phyloP scores from a whole-genome alignment of 2,329 filamentous ascomycete genomes.

The Arthrobotrys sphaeroides region DNA sequence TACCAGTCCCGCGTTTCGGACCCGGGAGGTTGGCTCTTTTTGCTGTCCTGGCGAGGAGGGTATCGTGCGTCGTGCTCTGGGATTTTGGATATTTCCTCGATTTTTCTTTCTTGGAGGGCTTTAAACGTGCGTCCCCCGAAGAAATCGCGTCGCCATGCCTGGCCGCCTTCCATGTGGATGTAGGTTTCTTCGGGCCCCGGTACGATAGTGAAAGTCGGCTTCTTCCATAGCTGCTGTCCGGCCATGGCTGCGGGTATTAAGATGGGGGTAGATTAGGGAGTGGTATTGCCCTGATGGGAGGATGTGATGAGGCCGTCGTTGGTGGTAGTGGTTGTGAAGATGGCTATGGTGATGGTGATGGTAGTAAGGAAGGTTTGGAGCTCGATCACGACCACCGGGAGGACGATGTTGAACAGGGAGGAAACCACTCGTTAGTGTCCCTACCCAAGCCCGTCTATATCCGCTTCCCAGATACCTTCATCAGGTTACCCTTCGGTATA shows the following conservation, averaged over 20 bases:
- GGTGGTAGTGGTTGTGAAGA: not conserved
- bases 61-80: constrained; percentile 2
- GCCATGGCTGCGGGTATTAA: not conserved
- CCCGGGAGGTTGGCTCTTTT: not conserved
- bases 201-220: not conserved
- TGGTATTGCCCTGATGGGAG: not conserved
- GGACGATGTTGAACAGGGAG: no score
- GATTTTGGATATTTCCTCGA: constrained; percentile 44
- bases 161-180: not conserved
- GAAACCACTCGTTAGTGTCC: no score
- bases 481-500: no score
- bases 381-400: no score
- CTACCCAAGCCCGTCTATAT: no score
- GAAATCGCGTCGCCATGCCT: constrained; percentile 32
- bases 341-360: not conserved
- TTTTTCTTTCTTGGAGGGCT: constrained; percentile 23
- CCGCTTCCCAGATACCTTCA: no score
- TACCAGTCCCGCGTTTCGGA: constrained; percentile 45
- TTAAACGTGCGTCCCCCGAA: constrained; percentile 25
- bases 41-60: constrained; percentile 31
- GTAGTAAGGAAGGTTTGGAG: no score
- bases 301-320: not conserved
- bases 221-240: not conserved
- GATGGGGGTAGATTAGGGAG: not conserved
- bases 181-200: not conserved